Percentiles rank a stretch among this genome's conserved stretches.
These are phyloP conservation scores for Pyracantha coccinea DNA, from an alignment of 331 rosid species.

Conservation along the genomic window DNA sequence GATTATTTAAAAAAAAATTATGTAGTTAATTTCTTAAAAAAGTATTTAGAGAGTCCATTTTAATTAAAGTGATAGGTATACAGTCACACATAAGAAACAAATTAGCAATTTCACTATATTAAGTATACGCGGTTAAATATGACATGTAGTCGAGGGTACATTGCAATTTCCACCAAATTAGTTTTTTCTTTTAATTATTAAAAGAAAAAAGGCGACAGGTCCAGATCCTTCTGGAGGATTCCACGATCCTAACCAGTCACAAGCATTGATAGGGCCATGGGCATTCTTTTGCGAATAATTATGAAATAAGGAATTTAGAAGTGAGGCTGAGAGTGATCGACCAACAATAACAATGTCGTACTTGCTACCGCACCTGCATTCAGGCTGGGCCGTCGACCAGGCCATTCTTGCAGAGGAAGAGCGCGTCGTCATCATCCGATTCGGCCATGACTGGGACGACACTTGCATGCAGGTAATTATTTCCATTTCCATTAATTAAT, in stretches of 20 bases:
- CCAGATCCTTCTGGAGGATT: conserved; percentile 1
- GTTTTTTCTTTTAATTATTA: no score
- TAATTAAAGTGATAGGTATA: no score
- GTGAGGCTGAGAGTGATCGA: neutral
- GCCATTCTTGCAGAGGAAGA: conserved; percentile 83
- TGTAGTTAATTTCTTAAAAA: no score
- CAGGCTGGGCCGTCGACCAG: conserved; percentile 88
- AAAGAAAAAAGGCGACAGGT: neutral
- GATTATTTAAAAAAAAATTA: no score
- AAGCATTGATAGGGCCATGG: neutral
- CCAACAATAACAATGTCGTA: conserved; percentile 46
- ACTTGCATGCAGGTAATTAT: neutral
- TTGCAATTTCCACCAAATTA: no score
- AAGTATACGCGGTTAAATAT: no score
- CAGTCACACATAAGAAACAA: no score
- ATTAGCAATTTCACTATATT: no score
- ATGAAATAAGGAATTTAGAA: neutral
- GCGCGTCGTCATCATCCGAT: conserved; percentile 31
- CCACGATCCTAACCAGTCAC: neutral
- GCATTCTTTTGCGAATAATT: neutral
- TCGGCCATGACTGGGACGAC: conserved; percentile 2
- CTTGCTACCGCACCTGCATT: conserved; percentile 78
- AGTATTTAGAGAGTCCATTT: no score
- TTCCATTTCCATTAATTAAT: neutral
- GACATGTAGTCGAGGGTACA: no score